Evolutionary conservation across 176 grass and related monocot species (phyloP).

Genomic region (Ensete ventricosum): DNA sequence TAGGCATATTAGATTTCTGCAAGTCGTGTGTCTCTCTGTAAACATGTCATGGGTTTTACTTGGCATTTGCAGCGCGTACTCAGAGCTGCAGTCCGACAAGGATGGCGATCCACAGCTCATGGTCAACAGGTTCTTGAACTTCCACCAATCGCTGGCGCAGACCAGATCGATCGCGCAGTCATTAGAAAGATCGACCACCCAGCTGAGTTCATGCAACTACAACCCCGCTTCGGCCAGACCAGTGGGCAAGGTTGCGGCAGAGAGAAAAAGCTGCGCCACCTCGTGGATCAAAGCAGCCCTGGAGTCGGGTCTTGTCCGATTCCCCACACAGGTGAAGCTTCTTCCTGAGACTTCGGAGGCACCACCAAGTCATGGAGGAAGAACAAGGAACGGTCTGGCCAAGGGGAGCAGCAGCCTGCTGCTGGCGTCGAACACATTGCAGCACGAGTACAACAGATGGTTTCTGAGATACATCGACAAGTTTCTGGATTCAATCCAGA

Average conservation of each 20-base stretch:
- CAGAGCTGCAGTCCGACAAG: constrained; percentile 68
- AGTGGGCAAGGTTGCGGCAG: constrained; percentile 32
- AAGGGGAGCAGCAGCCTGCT: constrained; percentile 32
- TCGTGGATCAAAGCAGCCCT: constrained; percentile 73
- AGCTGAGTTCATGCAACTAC: constrained; percentile 22
- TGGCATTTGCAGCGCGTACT: constrained; percentile 39
- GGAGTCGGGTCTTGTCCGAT: constrained; percentile 45
- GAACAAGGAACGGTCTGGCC: constrained; percentile 30
- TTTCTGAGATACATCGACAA: constrained; percentile 80
- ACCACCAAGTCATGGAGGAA: constrained; percentile 14
- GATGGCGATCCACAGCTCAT: constrained; percentile 54
- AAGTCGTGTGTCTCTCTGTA: too few relatives aligned
- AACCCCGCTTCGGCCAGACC: constrained; percentile 21
- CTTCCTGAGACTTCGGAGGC: constrained; percentile 17
- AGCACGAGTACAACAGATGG: constrained; percentile 49
- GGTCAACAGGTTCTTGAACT: constrained; percentile 60
- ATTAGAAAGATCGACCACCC: constrained; percentile 29
- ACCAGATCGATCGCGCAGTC: constrained; percentile 48
- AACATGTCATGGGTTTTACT: too few relatives aligned
- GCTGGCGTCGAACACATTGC: constrained; percentile 23
- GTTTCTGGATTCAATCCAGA: constrained; percentile 55
- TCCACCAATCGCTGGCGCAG: constrained; percentile 49
- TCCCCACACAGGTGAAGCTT: constrained; percentile 30
- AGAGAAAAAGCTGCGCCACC: constrained; percentile 59
- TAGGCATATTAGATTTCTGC: too few relatives aligned